Evolutionary conservation across 441 rosid genomes (phyloP), one percentile per base, ranked within the genome.

Genomic region (Gossypium trilobum): DNA sequence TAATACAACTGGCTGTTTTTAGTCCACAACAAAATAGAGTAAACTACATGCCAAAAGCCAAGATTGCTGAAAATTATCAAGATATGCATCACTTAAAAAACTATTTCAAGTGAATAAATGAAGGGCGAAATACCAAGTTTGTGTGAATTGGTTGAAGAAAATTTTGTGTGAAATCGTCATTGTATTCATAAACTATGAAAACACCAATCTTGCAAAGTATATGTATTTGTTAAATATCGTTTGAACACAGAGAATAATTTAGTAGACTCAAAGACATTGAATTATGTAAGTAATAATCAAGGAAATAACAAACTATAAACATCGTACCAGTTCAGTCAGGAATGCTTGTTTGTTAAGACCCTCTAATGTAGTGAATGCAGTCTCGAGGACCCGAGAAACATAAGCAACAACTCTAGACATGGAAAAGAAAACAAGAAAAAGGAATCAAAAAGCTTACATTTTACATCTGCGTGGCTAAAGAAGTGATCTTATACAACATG

Each of bases 341-440:
- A 93, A 95, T 23, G 97, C 97, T 86, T 91, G 99, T 81, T 95
- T 95, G 87, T 93, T 95, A 81, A 89, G 97, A 79, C 98, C 97
- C 77, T 95, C 99, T 48, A 93, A 82, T 46, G 95, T 97, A 62
- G 97, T 95, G 85, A 93, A 95, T 76, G 99, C 94, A 64, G 97
- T 82, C 82, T 95, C 97, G 73, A 95, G 97, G 77, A 95, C 96
- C 64, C 98, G 97, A 74, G 97, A 88, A 82, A 95, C 95, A 79
- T 95, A 95, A 39, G 97, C 97, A 82, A 95, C 99, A 61, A 89
- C 98, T 82, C 98, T 91, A 74, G 64, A 68, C 71, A 77, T 68
- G 56, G 77, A 65, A 78, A 80, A 65, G 66, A 72, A 68, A 52
- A 67, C 25, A 8, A 73, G 77, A 19, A 14, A 46, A 2, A 10